Percentiles rank a stretch among this genome's conserved stretches.
These are phyloP conservation scores for Cladobotryum protrusum DNA, from an alignment of 2,329 filamentous ascomycete species.

Conservation along the genomic window DNA sequence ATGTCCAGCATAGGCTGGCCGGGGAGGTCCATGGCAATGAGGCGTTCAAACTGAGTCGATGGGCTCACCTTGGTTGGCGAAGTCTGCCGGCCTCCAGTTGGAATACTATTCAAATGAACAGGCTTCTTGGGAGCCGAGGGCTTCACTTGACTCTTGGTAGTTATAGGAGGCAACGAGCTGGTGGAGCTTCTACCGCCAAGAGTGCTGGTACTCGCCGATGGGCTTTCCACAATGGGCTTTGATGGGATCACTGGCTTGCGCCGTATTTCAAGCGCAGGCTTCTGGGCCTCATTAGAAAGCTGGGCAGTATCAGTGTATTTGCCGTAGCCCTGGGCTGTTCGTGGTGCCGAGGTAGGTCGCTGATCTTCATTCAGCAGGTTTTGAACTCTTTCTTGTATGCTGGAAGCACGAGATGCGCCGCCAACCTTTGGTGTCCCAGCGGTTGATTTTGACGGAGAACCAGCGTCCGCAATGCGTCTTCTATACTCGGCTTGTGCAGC, in stretches of 20 bases:
- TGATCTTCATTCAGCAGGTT: conserved; percentile 75
- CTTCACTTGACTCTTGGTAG: conserved; percentile 28
- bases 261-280: conserved; percentile 38
- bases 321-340: conserved; percentile 84
- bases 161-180: conserved; percentile 18
- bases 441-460: conserved; percentile 29
- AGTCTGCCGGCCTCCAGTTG: conserved; percentile 35
- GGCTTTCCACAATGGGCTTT: conserved; percentile 22
- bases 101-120: conserved; percentile 51
- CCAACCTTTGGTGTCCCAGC: conserved; percentile 50
- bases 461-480: conserved; percentile 56
- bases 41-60: conserved; percentile 26
- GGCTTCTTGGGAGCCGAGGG: conserved; percentile 58
- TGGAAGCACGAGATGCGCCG: conserved; percentile 62
- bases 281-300: conserved; percentile 31
- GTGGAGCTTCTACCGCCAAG: conserved; percentile 14
- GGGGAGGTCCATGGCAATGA: conserved; percentile 41
- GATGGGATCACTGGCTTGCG: conserved; percentile 43
- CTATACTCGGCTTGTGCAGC: conserved; percentile 85
- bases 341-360: conserved; percentile 49
- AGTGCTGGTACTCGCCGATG: conserved; percentile 17
- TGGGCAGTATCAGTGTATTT: conserved; percentile 62
- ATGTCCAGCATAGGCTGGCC: conserved; percentile 48
- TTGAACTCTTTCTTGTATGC: conserved; percentile 88
- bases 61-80: conserved; percentile 41